Conservation (phyloP, 2,329 filamentous ascomycete species). For the Myotisia sp. region DNA sequence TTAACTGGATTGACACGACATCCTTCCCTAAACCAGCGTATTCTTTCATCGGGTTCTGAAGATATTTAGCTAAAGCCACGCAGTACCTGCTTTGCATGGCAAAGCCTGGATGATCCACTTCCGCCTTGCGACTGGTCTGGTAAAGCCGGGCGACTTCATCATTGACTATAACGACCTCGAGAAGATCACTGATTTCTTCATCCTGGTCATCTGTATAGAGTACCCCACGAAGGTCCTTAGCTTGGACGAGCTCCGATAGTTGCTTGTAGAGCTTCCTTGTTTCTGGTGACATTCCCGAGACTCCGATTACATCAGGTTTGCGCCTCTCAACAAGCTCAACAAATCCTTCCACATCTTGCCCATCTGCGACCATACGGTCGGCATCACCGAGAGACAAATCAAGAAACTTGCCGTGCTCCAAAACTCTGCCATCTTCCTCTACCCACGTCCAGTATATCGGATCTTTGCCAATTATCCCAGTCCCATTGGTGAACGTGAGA, state of each 20-base stretch:
- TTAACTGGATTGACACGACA: constrained; percentile 72
- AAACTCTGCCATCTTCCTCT: constrained; percentile 76
- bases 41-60: constrained; percentile 92
- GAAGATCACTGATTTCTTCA: constrained; percentile 59
- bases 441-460: constrained; percentile 84
- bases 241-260: constrained; percentile 61
- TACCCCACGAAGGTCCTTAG: constrained; percentile 61
- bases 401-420: constrained; percentile 76
- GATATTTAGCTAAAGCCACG: constrained; percentile 72
- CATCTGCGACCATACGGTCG: constrained; percentile 53
- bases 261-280: constrained; percentile 72
- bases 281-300: constrained; percentile 79
- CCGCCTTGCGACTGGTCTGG: constrained; percentile 71
- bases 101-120: constrained; percentile 66
- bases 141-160: constrained; percentile 96
- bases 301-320: constrained; percentile 75
- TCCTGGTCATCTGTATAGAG: constrained; percentile 75
- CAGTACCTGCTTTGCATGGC: constrained; percentile 74
- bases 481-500: constrained; percentile 73
- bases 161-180: constrained; percentile 85
- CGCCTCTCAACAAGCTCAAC: constrained; percentile 65
- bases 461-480: constrained; percentile 58
- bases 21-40: constrained; percentile 88
- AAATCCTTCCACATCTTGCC: constrained; percentile 53
- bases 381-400: constrained; percentile 56